Evolutionary conservation across 139 green algal species (phyloP).

Genomic region (Micractinium sp.): DNA sequence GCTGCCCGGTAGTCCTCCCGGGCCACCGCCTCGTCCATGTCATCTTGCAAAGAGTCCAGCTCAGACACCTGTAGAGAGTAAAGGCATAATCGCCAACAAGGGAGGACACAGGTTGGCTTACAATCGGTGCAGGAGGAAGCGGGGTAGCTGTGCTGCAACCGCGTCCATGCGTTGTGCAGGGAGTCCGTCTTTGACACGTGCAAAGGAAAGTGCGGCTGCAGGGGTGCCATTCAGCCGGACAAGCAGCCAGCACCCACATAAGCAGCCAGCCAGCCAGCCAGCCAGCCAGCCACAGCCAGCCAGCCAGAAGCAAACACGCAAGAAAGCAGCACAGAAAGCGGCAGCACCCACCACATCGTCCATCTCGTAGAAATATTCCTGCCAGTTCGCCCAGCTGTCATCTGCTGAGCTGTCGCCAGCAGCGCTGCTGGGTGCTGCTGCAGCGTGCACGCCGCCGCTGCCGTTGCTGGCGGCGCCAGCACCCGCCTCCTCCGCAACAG

Average conservation of each 20-base stretch:
- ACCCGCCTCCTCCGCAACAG: background rate
- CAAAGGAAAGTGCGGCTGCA: background rate
- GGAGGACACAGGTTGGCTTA: no score
- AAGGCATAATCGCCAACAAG: background rate
- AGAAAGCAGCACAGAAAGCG: background rate
- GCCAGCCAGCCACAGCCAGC: no score
- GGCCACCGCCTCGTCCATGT: slow-evolving; percentile 35
- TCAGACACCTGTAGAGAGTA: slow-evolving; percentile 13
- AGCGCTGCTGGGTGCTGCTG: background rate
- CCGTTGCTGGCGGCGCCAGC: background rate
- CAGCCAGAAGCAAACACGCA: background rate
- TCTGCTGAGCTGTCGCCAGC: background rate
- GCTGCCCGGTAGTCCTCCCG: slow-evolving; percentile 46
- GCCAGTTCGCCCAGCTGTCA: slow-evolving; percentile 30
- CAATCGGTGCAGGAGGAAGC: no score
- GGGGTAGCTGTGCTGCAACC: background rate
- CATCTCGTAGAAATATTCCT: slow-evolving; percentile 8
- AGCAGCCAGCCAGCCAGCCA: background rate
- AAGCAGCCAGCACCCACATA: background rate
- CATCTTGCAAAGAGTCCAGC: slow-evolving; percentile 23
- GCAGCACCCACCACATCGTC: slow-evolving; percentile 26
- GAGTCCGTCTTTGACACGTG: background rate
- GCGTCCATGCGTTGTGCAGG: background rate
- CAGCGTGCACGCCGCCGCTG: background rate
- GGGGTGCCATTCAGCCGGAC: background rate